Evolutionary conservation across 306 rosid genomes (phyloP).

Genomic region (Hippophae tibetana): DNA sequence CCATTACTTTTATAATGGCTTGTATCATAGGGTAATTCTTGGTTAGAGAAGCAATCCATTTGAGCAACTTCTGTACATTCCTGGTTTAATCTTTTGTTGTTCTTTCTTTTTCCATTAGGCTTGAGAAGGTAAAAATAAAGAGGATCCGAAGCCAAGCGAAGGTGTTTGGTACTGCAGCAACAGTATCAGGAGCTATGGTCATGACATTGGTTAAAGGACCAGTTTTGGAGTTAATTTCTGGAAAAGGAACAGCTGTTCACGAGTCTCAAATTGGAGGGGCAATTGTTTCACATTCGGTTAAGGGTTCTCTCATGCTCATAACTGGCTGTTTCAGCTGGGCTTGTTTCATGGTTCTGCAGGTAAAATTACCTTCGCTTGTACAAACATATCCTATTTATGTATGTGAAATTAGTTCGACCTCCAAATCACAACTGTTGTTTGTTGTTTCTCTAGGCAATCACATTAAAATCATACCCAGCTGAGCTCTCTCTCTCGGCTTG

Average conservation of each 20-base stretch:
- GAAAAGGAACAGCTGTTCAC: slow-evolving; percentile 12
- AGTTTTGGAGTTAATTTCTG: slow-evolving; percentile 36
- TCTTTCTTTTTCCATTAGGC: slow-evolving; percentile 26
- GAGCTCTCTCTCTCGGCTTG: slow-evolving; percentile 81
- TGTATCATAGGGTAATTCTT: slow-evolving; percentile 46
- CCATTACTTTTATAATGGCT: slow-evolving; percentile 74
- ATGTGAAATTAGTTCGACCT: neutral
- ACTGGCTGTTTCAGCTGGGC: slow-evolving; percentile 78
- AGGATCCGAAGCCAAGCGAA: slow-evolving; percentile 65
- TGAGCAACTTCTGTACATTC: too few relatives aligned
- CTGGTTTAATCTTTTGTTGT: too few relatives aligned
- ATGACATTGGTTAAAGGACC: slow-evolving; percentile 86
- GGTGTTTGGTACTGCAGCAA: slow-evolving; percentile 65
- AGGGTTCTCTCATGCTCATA: slow-evolving; percentile 55
- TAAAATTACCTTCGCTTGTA: slow-evolving; percentile 10
- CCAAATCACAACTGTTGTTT: neutral
- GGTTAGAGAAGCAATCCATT: too few relatives aligned
- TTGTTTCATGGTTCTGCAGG: slow-evolving; percentile 68
- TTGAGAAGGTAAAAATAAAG: slow-evolving; percentile 53
- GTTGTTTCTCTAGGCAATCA: slow-evolving; percentile 40
- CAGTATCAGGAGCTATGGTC: slow-evolving; percentile 79
- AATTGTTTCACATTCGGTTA: slow-evolving; percentile 40
- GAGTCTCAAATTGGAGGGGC: slow-evolving; percentile 11
- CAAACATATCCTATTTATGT: neutral
- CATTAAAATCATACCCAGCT: slow-evolving; percentile 68